Evolutionary conservation across 805 yeast genomes (phyloP), one percentile per base, ranked within the genome.

Genomic region (Ogataea pilisensis): DNA sequence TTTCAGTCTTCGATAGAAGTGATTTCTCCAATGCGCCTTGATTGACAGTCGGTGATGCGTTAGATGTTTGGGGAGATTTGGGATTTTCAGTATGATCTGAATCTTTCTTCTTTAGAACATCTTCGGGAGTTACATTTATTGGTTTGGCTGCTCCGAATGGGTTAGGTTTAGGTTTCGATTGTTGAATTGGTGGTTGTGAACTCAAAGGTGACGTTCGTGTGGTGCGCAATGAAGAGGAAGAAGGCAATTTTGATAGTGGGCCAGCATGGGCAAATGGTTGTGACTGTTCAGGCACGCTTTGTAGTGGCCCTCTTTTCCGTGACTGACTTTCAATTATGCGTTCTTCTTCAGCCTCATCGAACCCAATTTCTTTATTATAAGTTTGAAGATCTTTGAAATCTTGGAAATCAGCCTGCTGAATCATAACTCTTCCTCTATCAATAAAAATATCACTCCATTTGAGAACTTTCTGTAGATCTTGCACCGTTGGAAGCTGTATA

Each of bases 61-160:
- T n/a, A n/a, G n/a, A n/a, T n/a, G 52, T 24, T 18, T 26, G 37
- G 29, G 20, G 25, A 13, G 32, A 17, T 24, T 18, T 34, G 27
- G 12, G 35, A 26, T 30, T 24, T 5, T 19, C 42, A 14, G n/a
- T n/a, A n/a, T n/a, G n/a, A n/a, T 41, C 19, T 5, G 50, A 41
- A n/a, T 41, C 13, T 11, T 39, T 41, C 31, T 50, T 47, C 29
- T 31, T 31, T 9, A 37, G 13, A 18, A 37, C 25, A 3, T 32
- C 41, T 39, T 49, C 42, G 4, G 52, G 47, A 17, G 53, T 46
- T 14, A 29, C 31, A 25, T 50, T 43, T 17, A 84, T 87, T 1
- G 95, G 93, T 58, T 78, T 82, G 1, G 95, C 95, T 2, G 73
- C 65, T 1, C 95, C 95, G 63, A 86, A 85, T 5, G 95, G 93